These are phyloP conservation scores for Melaleuca quinquenervia DNA, from an alignment of 345 rosid genomes.

Conservation along the genomic window DNA sequence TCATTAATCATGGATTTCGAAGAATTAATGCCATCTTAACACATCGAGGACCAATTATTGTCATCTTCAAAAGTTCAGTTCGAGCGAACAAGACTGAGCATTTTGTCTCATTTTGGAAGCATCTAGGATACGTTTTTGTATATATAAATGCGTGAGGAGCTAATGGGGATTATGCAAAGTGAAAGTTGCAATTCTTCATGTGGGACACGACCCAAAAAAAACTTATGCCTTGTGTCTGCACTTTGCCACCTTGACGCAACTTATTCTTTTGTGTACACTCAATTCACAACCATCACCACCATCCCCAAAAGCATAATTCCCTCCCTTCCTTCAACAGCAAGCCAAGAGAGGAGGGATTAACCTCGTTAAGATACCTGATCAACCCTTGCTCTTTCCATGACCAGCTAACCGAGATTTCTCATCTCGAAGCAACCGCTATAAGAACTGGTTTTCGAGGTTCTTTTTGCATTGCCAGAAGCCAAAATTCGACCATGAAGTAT, in stretches of 20 bases:
- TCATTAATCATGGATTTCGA: background rate
- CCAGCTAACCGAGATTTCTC: background rate
- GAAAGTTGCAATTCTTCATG: slow-evolving; percentile 21
- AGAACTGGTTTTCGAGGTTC: background rate
- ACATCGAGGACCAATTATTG: background rate
- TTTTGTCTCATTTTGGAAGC: background rate
- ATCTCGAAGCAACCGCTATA: background rate
- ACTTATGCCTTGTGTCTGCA: slow-evolving; percentile 23
- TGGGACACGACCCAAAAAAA: slow-evolving; percentile 9
- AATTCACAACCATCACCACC: slow-evolving; percentile 26
- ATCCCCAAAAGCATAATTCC: slow-evolving; percentile 33
- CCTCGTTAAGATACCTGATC: background rate
- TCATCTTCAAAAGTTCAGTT: too few species aligned
- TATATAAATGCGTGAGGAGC: background rate
- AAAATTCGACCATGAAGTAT: slow-evolving; percentile 40
- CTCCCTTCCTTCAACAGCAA: slow-evolving; percentile 6
- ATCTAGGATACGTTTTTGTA: background rate
- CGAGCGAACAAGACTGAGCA: background rate
- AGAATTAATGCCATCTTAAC: background rate
- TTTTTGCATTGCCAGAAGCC: background rate
- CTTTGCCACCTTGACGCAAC: slow-evolving; percentile 4
- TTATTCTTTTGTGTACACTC: slow-evolving; percentile 11
- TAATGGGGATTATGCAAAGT: slow-evolving; percentile 10
- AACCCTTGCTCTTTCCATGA: background rate
- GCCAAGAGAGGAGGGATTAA: slow-evolving; percentile 1